A percentile compares a stretch with the other conserved stretches of the same genome.
Conservation (phyloP, 345 rosid genomes). For the Trapa bicornis region DNA sequence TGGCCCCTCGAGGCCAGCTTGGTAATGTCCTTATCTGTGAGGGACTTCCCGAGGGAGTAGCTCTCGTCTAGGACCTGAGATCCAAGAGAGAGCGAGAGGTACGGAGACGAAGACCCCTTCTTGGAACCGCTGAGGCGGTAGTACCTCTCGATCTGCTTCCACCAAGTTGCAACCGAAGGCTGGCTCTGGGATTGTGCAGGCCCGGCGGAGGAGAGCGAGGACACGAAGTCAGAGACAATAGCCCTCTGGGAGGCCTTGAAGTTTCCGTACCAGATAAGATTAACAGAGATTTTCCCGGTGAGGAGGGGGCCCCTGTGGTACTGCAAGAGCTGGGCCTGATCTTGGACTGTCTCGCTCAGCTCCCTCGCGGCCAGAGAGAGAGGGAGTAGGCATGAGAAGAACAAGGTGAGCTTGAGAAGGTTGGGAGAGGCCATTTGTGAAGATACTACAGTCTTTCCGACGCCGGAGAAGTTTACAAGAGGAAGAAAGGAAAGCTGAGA, state of each 20-base stretch:
- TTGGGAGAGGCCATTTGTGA: neutral
- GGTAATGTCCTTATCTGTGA: slow-evolving; percentile 32
- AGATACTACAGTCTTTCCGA: no score
- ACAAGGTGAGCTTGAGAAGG: slow-evolving; percentile 10
- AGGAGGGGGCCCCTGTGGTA: slow-evolving; percentile 86
- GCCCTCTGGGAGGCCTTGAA: slow-evolving; percentile 68
- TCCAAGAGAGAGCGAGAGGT: slow-evolving; percentile 32
- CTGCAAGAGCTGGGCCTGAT: slow-evolving; percentile 31
- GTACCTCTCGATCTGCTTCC: slow-evolving; percentile 54
- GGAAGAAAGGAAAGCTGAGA: neutral
- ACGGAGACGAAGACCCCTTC: slow-evolving; percentile 10
- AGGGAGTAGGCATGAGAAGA: slow-evolving; percentile 27
- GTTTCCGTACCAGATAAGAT: slow-evolving; percentile 76
- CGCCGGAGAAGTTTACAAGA: neutral
- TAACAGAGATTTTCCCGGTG: slow-evolving; percentile 53
- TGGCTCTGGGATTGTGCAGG: slow-evolving; percentile 11
- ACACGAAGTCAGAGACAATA: slow-evolving; percentile 55
- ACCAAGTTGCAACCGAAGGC: slow-evolving; percentile 67
- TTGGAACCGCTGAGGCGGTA: slow-evolving; percentile 30
- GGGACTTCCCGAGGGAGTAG: slow-evolving; percentile 52
- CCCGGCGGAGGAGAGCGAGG: slow-evolving; percentile 38
- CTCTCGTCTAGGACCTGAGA: slow-evolving; percentile 36
- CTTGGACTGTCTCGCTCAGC: slow-evolving; percentile 30
- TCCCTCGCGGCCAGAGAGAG: slow-evolving; percentile 32
- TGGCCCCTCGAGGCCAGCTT: slow-evolving; percentile 46